These are phyloP conservation scores for Rhodotorula diobovata DNA, from an alignment of 768 basidiomycete species.

Conservation along the genomic window DNA sequence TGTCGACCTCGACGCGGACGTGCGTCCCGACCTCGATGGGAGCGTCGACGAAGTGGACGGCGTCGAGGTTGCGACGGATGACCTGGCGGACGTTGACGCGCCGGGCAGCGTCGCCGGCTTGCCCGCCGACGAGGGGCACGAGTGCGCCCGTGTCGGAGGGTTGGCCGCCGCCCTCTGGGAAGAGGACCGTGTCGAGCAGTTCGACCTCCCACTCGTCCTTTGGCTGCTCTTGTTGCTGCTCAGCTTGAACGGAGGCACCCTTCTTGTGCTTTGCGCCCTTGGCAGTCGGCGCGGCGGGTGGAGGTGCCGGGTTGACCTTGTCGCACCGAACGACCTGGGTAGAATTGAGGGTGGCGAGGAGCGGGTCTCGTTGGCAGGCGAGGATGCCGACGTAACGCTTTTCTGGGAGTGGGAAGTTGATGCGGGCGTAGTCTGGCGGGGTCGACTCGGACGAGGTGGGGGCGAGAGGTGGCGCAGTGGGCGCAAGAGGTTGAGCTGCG, in stretches of 20 bases:
- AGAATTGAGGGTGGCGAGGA: constrained; percentile 57
- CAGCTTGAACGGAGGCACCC: constrained; percentile 54
- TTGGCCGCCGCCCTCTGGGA: constrained; percentile 76
- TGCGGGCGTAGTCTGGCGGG: constrained; percentile 19
- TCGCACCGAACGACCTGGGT: constrained; percentile 58
- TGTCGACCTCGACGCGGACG: constrained; percentile 59
- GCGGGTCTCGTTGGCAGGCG: constrained; percentile 70
- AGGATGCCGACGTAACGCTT: constrained; percentile 61
- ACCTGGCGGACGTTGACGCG: constrained; percentile 62
- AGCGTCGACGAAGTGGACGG: constrained; percentile 63
- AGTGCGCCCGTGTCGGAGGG: constrained; percentile 68
- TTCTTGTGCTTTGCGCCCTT: constrained; percentile 45
- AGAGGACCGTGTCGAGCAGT: constrained; percentile 69
- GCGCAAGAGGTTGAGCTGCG: neutral
- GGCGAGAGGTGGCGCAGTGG: neutral
- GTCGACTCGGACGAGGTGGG: neutral
- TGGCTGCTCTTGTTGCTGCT: constrained; percentile 42
- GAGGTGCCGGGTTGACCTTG: constrained; percentile 53
- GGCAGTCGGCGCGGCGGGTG: constrained; percentile 39
- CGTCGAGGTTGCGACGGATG: constrained; percentile 65
- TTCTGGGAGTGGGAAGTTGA: constrained; percentile 23
- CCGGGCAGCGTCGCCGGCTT: constrained; percentile 46
- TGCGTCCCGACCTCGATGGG: constrained; percentile 57
- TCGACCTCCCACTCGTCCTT: constrained; percentile 60
- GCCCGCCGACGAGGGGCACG: constrained; percentile 44